These are phyloP conservation scores for Raddia distichophylla DNA, from an alignment of 176 grass and related monocot species.

Conservation along the genomic window DNA sequence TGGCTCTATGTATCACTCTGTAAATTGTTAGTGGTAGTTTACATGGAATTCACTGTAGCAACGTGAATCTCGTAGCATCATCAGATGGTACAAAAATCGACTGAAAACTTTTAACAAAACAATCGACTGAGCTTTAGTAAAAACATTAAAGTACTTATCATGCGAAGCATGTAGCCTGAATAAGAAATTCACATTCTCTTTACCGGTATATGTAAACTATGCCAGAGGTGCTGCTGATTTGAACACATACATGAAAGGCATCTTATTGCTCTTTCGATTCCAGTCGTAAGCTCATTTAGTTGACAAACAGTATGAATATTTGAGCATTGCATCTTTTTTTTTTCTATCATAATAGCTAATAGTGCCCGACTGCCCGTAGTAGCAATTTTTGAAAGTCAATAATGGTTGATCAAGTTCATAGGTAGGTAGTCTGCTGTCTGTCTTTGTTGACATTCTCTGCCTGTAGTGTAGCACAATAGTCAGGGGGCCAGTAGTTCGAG, in stretches of 20 bases:
- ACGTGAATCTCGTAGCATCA: too few relatives aligned
- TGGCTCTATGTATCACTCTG: background rate
- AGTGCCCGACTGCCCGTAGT: background rate
- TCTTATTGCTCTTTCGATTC: constrained; percentile 20
- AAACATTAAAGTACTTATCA: background rate
- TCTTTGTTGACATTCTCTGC: constrained; percentile 21
- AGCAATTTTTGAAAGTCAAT: constrained; percentile 16
- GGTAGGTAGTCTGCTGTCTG: constrained; percentile 19
- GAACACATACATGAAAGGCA: constrained; percentile 36
- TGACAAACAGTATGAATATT: constrained; percentile 35
- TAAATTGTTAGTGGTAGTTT: background rate
- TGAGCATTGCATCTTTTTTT: constrained; percentile 13
- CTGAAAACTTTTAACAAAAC: too few relatives aligned
- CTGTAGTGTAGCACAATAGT: background rate
- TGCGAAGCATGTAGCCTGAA: constrained; percentile 18
- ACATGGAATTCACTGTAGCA: background rate
- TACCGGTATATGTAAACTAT: background rate
- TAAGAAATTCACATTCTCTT: background rate
- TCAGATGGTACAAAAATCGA: too few relatives aligned
- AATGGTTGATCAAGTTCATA: background rate
- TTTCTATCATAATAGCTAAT: constrained; percentile 18
- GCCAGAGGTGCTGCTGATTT: background rate
- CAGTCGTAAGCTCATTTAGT: constrained; percentile 18
- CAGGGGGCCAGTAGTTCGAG: background rate
- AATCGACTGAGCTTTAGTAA: too few relatives aligned